Percentiles rank a stretch among this genome's conserved stretches.
Evolutionary conservation across 352 stramenopile species (phyloP).

Genomic region (Phytopythium litorale): DNA sequence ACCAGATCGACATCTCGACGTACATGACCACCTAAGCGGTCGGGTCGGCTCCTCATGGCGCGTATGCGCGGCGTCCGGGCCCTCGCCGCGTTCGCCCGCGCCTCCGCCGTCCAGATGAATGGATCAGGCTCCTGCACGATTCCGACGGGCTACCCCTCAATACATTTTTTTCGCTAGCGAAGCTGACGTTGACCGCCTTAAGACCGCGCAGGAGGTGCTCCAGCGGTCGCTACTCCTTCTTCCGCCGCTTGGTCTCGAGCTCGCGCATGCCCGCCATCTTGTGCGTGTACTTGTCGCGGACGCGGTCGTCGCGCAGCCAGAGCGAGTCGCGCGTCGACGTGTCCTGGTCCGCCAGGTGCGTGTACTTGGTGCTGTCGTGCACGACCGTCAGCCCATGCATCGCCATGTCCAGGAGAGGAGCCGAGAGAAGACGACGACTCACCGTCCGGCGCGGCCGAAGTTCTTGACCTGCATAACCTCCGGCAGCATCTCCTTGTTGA

Average conservation of each 20-base stretch:
- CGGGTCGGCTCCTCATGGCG: constrained; percentile 7
- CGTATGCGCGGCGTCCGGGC: background rate
- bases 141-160: background rate
- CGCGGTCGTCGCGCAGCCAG: constrained; percentile 73
- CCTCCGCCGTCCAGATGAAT: constrained; percentile 3
- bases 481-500: constrained; percentile 93
- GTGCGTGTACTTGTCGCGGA: constrained; percentile 78
- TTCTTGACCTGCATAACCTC: constrained; percentile 98
- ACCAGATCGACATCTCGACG: constrained; percentile 99
- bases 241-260: constrained; percentile 56
- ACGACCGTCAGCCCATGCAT: background rate
- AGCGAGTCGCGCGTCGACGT: constrained; percentile 86
- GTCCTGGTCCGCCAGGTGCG: constrained; percentile 97
- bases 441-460: constrained; percentile 95
- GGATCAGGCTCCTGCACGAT: background rate
- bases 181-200: background rate
- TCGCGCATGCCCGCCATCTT: constrained; percentile 73
- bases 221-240: constrained; percentile 44
- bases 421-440: constrained; percentile 10
- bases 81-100: background rate
- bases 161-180: constrained; percentile 5
- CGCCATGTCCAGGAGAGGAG: background rate
- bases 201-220: too few species aligned
- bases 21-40: constrained; percentile 93
- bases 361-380: constrained; percentile 93